A percentile compares a stretch with the other conserved stretches of the same genome.
Evolutionary conservation across 257 asterid species (phyloP).

Genomic region (Petrea volubilis): DNA sequence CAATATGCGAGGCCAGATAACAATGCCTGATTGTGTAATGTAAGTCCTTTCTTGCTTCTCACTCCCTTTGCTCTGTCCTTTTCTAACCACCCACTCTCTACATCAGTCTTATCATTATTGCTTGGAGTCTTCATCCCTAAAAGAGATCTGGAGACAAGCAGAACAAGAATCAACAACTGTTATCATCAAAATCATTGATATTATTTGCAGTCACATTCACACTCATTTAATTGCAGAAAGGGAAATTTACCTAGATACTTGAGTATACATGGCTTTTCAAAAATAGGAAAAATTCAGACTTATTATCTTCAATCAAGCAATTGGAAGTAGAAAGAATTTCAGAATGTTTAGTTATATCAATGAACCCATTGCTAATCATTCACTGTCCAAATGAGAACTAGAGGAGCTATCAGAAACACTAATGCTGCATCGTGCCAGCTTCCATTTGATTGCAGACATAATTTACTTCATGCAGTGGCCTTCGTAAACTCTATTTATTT

Average conservation of each 20-base stretch:
- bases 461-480: not conserved
- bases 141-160: slow-evolving; percentile 40
- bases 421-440: not conserved
- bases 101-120: slow-evolving; percentile 51
- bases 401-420: not conserved
- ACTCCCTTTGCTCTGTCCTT: slow-evolving; percentile 50
- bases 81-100: slow-evolving; percentile 63
- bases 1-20: slow-evolving; percentile 85
- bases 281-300: not conserved
- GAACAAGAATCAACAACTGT: slow-evolving; percentile 14
- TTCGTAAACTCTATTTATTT: not conserved
- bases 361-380: not conserved
- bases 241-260: not conserved
- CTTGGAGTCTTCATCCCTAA: slow-evolving; percentile 49
- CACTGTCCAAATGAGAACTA: slow-evolving; percentile 8
- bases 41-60: slow-evolving; percentile 41
- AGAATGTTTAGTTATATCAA: slow-evolving; percentile 5
- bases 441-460: slow-evolving; percentile 3
- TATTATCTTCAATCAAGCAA: slow-evolving; percentile 5
- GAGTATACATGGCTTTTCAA: not conserved
- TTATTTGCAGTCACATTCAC: not conserved
- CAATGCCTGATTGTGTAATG: slow-evolving; percentile 63
- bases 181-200: not conserved
- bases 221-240: not conserved
- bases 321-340: slow-evolving; percentile 1